Conservation (phyloP, 164 flowering plant genomes). For the Magnolia officinalis region DNA sequence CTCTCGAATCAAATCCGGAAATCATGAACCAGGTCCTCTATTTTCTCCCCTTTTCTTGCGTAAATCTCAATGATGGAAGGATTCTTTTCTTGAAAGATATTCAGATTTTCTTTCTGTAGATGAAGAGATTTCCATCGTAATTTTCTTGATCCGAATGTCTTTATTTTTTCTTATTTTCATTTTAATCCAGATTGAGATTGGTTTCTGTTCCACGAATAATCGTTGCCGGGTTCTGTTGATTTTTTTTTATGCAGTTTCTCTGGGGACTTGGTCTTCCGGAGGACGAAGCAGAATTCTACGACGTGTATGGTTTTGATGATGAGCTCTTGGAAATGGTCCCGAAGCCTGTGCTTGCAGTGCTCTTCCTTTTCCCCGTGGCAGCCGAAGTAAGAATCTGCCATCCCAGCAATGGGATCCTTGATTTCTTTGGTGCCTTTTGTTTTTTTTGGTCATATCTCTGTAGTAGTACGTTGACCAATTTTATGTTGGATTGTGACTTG, state of each 20-base stretch:
- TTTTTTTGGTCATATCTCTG: not conserved
- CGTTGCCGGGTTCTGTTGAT: not conserved
- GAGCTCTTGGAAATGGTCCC: conserved; percentile 95
- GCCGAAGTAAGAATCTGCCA: conserved; percentile 42
- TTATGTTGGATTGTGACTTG: too few relatives aligned
- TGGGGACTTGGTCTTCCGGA: conserved; percentile 88
- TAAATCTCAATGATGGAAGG: not conserved
- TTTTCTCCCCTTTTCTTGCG: not conserved
- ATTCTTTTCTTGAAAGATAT: not conserved
- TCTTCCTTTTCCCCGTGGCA: conserved; percentile 78
- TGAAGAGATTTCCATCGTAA: not conserved
- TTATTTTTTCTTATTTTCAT: not conserved
- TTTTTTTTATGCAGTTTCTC: conserved; percentile 57
- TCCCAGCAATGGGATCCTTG: not conserved
- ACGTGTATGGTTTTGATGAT: conserved; percentile 91
- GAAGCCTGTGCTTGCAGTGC: conserved; percentile 84
- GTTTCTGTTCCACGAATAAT: not conserved
- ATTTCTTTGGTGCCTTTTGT: not conserved
- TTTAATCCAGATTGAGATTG: not conserved
- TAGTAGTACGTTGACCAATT: too few relatives aligned
- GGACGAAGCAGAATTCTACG: conserved; percentile 77
- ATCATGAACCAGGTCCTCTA: conserved; percentile 91
- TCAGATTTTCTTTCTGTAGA: not conserved
- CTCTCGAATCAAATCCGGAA: conserved; percentile 98
- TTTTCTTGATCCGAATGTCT: not conserved